phyloP scores from a whole-genome alignment of 768 basidiomycete species.

The Xerocomus brunneocitrinus region DNA sequence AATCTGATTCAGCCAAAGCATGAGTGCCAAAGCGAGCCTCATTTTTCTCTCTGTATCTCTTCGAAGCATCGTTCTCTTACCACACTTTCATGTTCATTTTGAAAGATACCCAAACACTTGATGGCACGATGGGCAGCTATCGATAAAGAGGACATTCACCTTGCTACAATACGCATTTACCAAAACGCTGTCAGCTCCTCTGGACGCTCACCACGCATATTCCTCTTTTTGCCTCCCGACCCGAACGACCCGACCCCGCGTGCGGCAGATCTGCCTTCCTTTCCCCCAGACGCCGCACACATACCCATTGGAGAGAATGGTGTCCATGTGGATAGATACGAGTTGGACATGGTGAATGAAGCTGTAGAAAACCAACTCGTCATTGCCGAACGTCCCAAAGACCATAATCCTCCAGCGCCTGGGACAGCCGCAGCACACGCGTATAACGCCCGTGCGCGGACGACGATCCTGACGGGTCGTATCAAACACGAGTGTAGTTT shows the following conservation, averaged over 20 bases:
- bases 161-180: constrained; percentile 85
- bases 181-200: constrained; percentile 39
- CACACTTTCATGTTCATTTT: constrained; percentile 5
- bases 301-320: constrained; percentile 28
- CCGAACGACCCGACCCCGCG: constrained; percentile 38
- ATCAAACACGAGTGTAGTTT: constrained; percentile 80
- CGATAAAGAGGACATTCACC: constrained; percentile 67
- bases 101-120: constrained; percentile 79
- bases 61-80: constrained; percentile 1
- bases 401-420: constrained; percentile 37
- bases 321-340: constrained; percentile 61
- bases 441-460: constrained; percentile 59
- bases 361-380: constrained; percentile 82
- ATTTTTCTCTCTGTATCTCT: not conserved
- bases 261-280: constrained; percentile 22
- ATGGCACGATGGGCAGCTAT: constrained; percentile 83
- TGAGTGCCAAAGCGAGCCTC: not conserved
- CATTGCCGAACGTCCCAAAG: constrained; percentile 78
- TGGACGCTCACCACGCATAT: constrained; percentile 53
- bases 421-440: constrained; percentile 37
- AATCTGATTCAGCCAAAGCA: not conserved
- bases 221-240: constrained; percentile 63
- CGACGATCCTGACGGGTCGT: constrained; percentile 72
- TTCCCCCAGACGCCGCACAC: constrained; percentile 27
- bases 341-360: constrained; percentile 84